Evolutionary conservation across 495 filamentous ascomycete genomes (phyloP), one percentile per base, ranked within the genome.

Genomic region (Lasiosphaeria miniovina): DNA sequence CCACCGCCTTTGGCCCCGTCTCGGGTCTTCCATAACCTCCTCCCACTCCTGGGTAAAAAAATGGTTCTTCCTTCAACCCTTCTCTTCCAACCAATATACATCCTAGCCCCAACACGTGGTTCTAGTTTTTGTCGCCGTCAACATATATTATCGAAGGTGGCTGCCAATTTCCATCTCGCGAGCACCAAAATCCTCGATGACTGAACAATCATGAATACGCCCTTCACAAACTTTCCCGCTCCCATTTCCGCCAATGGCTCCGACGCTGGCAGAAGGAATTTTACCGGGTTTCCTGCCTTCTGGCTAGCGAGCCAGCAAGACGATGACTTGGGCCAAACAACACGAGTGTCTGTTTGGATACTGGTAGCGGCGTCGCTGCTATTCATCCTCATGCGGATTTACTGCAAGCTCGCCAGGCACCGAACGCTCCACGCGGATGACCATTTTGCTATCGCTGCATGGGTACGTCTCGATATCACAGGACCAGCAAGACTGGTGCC

Each of bases 371-470:
- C 64, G 3, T 65, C 70, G 11, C 46, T 65, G 12, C 17, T 57
- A 0, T 72, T 75, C 49, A 50, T 75, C 12, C 43, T 60, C 9
- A 24, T 70, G 43, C 64, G 73, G 17, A 11, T 71, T 5, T 76
- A 71, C 57, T 75, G 71, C 64, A 76, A 73, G 58, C 52, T 56
- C 6, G 50, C 60, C 9, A 61, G 68, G 32, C 58, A 70, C 36
- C 61, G 66, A n/a, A 49, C 54, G 12, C 52, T 71, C 33, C 64
- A 68, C 15, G 40, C 59, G 1, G 66, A 71, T 24, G 68, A 71
- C 56, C 61, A 58, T 32, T 65, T 71, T 46, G 55, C 63, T 24
- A 63, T 67, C 48, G 63, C 64, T 2, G 65, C 68, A 9, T 68
- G 68, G 68, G 68, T 70, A 58, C n/a, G 65, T 49, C 3, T 4